phyloP scores from a whole-genome alignment of 257 asterid genomes.

The Anisodus acutangulus region DNA sequence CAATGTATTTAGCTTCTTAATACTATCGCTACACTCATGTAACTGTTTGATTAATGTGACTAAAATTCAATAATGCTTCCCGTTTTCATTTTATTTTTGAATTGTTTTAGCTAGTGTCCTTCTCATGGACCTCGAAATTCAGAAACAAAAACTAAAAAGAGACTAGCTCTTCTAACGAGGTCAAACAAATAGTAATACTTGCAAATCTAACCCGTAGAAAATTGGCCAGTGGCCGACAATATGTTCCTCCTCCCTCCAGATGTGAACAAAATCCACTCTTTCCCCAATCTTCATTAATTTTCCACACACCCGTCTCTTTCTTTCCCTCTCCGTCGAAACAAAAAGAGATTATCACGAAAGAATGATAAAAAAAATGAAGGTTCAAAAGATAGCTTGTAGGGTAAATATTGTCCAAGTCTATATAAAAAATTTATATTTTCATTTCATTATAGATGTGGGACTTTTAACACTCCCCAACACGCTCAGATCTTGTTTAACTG shows the following conservation, averaged over 20 bases:
- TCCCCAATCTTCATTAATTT: conserved; percentile 10
- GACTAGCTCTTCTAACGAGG: conserved; percentile 47
- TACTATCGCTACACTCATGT: too few relatives aligned
- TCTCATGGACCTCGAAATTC: conserved; percentile 15
- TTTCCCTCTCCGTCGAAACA: too few relatives aligned
- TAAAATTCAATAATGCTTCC: neutral
- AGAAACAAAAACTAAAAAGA: neutral
- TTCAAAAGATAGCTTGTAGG: too few relatives aligned
- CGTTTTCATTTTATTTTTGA: neutral
- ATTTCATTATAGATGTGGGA: too few relatives aligned
- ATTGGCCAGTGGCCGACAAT: conserved; percentile 64
- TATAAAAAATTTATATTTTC: too few relatives aligned
- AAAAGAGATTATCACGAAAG: too few relatives aligned
- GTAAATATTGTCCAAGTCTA: too few relatives aligned
- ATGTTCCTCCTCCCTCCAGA: conserved; percentile 49
- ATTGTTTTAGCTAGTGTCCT: neutral
- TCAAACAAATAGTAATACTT: conserved; percentile 35
- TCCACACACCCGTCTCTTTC: conserved; percentile 45
- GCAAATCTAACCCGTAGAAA: conserved; percentile 28
- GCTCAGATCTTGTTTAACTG: too few relatives aligned
- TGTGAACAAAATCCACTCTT: conserved; percentile 63
- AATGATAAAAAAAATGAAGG: too few relatives aligned
- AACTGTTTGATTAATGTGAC: neutral
- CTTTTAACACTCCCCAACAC: too few relatives aligned
- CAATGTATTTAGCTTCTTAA: too few relatives aligned